These are phyloP conservation scores for Durio zibethinus DNA, from an alignment of 345 rosid genomes.

Conservation along the genomic window DNA sequence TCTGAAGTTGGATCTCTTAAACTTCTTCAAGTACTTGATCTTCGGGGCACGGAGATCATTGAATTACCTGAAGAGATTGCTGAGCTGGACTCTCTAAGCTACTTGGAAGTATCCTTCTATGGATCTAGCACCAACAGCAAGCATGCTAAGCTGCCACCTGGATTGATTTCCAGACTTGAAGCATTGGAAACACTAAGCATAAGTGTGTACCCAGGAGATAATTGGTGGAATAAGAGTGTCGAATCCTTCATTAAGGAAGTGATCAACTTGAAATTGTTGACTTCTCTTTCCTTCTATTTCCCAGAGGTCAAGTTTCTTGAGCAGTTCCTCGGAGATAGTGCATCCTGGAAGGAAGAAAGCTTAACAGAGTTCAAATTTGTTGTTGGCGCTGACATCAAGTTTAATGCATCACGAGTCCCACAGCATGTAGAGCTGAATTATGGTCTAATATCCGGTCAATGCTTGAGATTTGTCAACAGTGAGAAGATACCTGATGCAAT, in stretches of 20 bases:
- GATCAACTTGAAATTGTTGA: conserved; percentile 5
- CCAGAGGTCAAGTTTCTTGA: neutral
- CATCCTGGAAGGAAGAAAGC: too few relatives aligned
- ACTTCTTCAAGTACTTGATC: conserved; percentile 22
- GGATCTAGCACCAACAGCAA: conserved; percentile 14
- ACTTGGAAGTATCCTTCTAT: conserved; percentile 26
- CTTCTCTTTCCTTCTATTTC: conserved; percentile 12
- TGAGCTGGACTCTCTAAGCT: neutral
- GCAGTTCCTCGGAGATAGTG: neutral
- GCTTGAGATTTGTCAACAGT: too few relatives aligned
- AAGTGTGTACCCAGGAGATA: conserved; percentile 20
- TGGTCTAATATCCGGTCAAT: too few relatives aligned
- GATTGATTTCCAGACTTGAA: conserved; percentile 14
- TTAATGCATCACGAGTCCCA: too few relatives aligned
- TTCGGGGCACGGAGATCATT: conserved; percentile 14
- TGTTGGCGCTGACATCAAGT: too few relatives aligned
- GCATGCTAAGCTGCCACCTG: conserved; percentile 1
- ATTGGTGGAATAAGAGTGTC: conserved; percentile 5
- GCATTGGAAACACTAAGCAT: conserved; percentile 15
- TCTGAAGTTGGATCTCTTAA: conserved; percentile 19
- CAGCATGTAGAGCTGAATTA: too few relatives aligned
- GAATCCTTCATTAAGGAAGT: conserved; percentile 12
- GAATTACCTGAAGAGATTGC: conserved; percentile 10
- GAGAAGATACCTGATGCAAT: too few relatives aligned
- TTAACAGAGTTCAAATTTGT: too few relatives aligned